Evolutionary conservation across 1,139 yeast species (phyloP).

Genomic region (Candida gigantensis): DNA sequence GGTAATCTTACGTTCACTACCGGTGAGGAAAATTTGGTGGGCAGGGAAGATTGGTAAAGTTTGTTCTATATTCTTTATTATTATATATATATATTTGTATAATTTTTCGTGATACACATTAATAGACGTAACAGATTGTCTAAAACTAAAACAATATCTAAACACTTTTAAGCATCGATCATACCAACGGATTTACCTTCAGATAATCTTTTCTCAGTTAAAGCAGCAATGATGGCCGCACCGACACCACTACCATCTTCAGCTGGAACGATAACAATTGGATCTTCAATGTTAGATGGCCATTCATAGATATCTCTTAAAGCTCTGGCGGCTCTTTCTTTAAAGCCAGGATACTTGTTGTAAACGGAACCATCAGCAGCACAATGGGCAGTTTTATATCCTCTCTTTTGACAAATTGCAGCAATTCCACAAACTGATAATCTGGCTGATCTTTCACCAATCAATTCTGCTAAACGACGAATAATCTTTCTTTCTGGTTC

Average conservation of each 20-base stretch:
- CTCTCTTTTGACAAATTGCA: conserved; percentile 88
- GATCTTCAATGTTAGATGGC: conserved; percentile 60
- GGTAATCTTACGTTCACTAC: too few relatives aligned
- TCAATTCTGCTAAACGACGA: conserved; percentile 79
- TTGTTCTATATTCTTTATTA: not conserved
- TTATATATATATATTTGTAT: not conserved
- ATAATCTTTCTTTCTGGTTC: conserved; percentile 79
- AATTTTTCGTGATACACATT: not conserved
- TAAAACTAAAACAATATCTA: not conserved
- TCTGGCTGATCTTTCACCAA: conserved; percentile 92
- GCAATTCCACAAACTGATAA: conserved; percentile 95
- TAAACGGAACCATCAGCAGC: conserved; percentile 98
- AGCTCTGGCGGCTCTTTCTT: conserved; percentile 85
- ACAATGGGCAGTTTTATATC: conserved; percentile 73
- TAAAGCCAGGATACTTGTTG: conserved; percentile 90
- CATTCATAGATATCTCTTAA: conserved; percentile 89
- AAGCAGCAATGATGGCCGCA: conserved; percentile 95
- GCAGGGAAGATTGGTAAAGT: too few relatives aligned
- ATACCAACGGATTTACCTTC: conserved; percentile 75
- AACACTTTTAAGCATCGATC: conserved; percentile 3
- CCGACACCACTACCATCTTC: conserved; percentile 99
- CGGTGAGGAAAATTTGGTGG: too few relatives aligned
- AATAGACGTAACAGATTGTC: not conserved
- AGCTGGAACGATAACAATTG: conserved; percentile 82
- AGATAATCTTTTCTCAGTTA: conserved; percentile 75